Percentiles rank a stretch among this genome's conserved stretches.
These are phyloP conservation scores for Rhodotorula toruloides DNA, from an alignment of 768 basidiomycete genomes.

Conservation along the genomic window DNA sequence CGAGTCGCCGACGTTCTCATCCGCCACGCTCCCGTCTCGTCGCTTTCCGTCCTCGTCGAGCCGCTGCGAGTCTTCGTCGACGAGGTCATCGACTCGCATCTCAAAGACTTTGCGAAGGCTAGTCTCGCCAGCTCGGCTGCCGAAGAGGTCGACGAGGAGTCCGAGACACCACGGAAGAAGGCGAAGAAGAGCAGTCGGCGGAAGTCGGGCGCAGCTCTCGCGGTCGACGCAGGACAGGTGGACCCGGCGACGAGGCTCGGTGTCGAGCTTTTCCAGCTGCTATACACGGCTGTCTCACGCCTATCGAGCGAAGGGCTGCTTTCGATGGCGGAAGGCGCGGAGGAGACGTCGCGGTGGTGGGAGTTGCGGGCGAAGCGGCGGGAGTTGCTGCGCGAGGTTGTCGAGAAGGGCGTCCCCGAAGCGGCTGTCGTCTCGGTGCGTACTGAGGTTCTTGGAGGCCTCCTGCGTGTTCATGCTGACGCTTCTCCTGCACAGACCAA, in stretches of 20 bases:
- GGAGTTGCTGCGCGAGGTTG: constrained; percentile 3
- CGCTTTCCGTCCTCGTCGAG: constrained; percentile 2
- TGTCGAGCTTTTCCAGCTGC: constrained; percentile 20
- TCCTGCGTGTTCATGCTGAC: too few relatives aligned
- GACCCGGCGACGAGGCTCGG: constrained; percentile 3
- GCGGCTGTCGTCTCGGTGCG: constrained; percentile 21
- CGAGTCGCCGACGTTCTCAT: constrained; percentile 16
- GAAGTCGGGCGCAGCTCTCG: not conserved
- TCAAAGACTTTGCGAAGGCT: constrained; percentile 13
- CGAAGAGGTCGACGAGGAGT: not conserved
- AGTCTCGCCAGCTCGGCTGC: not conserved
- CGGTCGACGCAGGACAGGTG: not conserved
- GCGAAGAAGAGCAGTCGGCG: constrained; percentile 1
- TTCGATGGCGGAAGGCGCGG: not conserved
- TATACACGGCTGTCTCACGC: constrained; percentile 16
- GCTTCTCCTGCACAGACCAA: constrained; percentile 5
- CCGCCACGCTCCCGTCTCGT: not conserved
- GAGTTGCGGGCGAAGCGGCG: not conserved
- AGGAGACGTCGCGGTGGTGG: constrained; percentile 4
- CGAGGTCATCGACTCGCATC: constrained; percentile 4
- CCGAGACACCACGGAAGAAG: constrained; percentile 3
- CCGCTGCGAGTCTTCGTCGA: constrained; percentile 5
- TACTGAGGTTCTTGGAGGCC: not conserved
- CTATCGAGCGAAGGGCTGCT: not conserved
- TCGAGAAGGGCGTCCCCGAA: constrained; percentile 3